A percentile compares a stretch with the other conserved stretches of the same genome.
Conservation (phyloP, 169 alveolate genomes). For the Babesia bovis region DNA sequence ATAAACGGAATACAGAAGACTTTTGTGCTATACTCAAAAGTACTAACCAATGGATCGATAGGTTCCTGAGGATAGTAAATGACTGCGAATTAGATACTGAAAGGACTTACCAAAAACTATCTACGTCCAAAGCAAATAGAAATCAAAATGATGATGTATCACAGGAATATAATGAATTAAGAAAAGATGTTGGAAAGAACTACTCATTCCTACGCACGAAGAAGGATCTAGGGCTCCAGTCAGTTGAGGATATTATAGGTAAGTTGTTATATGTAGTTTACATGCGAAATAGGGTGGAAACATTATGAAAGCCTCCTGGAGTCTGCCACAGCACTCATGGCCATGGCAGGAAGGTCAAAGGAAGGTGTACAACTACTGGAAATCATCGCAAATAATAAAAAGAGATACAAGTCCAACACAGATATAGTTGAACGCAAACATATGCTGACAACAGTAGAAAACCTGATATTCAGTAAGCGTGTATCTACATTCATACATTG, state of each 20-base stretch:
- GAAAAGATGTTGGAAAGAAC: constrained; percentile 11
- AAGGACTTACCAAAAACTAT: constrained; percentile 39
- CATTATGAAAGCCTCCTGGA: constrained; percentile 46
- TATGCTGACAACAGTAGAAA: constrained; percentile 38
- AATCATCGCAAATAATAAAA: constrained; percentile 44
- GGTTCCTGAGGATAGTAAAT: constrained; percentile 50
- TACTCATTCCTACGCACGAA: constrained; percentile 52
- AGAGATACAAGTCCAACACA: constrained; percentile 43
- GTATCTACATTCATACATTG: too few relatives aligned
- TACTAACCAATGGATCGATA: constrained; percentile 40
- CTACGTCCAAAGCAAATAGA: neutral
- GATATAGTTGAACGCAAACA: constrained; percentile 43
- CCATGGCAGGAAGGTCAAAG: constrained; percentile 16
- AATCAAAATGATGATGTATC: constrained; percentile 3
- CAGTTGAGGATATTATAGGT: constrained; percentile 68
- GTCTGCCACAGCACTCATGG: constrained; percentile 53
- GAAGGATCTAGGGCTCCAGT: constrained; percentile 60
- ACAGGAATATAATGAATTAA: neutral
- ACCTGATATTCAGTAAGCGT: constrained; percentile 30
- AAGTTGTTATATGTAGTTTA: neutral
- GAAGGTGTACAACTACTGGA: constrained; percentile 62
- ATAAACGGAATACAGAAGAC: neutral
- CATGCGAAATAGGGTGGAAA: constrained; percentile 42
- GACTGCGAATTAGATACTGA: constrained; percentile 69
- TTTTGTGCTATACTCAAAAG: neutral